phyloP scores from a whole-genome alignment of 2,329 filamentous ascomycete genomes.

The Epicoccum nigrum region DNA sequence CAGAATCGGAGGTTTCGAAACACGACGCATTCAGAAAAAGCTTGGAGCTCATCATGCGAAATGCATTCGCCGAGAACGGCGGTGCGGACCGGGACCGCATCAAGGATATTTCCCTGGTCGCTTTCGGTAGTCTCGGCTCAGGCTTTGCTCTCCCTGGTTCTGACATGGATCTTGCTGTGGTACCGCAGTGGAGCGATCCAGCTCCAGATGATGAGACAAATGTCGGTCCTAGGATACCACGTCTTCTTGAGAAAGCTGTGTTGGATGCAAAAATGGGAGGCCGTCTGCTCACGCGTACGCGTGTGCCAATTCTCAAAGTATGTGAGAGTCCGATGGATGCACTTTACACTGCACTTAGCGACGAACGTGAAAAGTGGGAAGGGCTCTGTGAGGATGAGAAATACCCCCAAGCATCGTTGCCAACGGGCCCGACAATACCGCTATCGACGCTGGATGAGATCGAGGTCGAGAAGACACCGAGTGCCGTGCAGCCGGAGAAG shows the following conservation, averaged over 20 bases:
- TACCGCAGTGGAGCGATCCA: slow-evolving; percentile 61
- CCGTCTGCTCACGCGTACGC: slow-evolving; percentile 75
- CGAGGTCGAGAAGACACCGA: slow-evolving; percentile 15
- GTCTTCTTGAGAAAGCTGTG: slow-evolving; percentile 75
- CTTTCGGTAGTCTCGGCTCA: slow-evolving; percentile 82
- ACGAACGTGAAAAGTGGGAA: slow-evolving; percentile 76
- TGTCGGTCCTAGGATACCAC: slow-evolving; percentile 68
- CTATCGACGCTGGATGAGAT: slow-evolving; percentile 18
- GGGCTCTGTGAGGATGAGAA: slow-evolving; percentile 56
- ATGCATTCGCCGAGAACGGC: slow-evolving; percentile 54
- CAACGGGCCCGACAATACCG: slow-evolving; percentile 18
- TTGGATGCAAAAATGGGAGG: slow-evolving; percentile 76
- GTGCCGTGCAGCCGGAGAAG: not conserved
- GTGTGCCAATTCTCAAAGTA: slow-evolving; percentile 87
- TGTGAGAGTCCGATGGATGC: slow-evolving; percentile 71
- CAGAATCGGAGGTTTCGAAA: slow-evolving; percentile 64
- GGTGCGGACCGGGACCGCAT: slow-evolving; percentile 57
- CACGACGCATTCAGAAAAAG: slow-evolving; percentile 73
- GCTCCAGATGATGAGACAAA: slow-evolving; percentile 30
- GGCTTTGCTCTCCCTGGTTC: slow-evolving; percentile 88
- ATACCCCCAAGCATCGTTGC: slow-evolving; percentile 35
- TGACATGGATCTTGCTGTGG: slow-evolving; percentile 85
- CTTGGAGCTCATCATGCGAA: slow-evolving; percentile 69
- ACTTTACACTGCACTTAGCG: slow-evolving; percentile 65
- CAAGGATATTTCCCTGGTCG: slow-evolving; percentile 69